phyloP scores from a whole-genome alignment of 176 grass and related monocot species.

The Lolium multiflorum region DNA sequence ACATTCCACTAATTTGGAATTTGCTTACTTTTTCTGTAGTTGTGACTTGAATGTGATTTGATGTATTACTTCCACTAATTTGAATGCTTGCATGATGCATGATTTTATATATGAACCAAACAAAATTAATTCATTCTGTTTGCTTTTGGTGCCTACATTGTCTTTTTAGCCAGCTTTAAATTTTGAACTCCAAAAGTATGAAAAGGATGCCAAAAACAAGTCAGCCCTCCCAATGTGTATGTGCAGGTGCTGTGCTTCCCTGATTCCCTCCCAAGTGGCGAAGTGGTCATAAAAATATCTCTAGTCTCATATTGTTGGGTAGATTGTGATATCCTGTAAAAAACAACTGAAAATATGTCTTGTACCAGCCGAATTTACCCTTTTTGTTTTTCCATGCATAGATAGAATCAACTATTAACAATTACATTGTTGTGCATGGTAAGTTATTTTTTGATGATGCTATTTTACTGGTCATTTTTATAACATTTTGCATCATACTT shows the following conservation, averaged over 20 bases:
- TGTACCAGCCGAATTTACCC: neutral
- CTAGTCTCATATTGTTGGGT: neutral
- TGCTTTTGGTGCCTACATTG: neutral
- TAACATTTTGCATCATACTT: neutral
- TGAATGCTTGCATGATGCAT: neutral
- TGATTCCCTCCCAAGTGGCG: neutral
- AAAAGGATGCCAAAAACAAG: neutral
- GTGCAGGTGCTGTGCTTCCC: neutral
- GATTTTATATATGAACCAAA: neutral
- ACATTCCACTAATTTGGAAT: no score
- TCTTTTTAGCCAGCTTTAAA: neutral
- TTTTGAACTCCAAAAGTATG: neutral
- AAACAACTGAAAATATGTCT: neutral
- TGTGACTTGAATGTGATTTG: neutral
- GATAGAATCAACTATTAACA: neutral
- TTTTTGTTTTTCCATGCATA: neutral
- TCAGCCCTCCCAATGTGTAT: neutral
- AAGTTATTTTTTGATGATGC: neutral
- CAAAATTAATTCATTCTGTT: neutral
- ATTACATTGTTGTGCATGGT: neutral
- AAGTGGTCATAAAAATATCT: neutral
- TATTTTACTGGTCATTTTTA: neutral
- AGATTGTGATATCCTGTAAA: conserved; percentile 13
- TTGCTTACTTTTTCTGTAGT: neutral
- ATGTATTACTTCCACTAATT: conserved; percentile 2